Percentiles rank a stretch among this genome's conserved stretches.
phyloP scores from a whole-genome alignment of 176 grass and related monocot species.

The Bothriochloa decipiens region DNA sequence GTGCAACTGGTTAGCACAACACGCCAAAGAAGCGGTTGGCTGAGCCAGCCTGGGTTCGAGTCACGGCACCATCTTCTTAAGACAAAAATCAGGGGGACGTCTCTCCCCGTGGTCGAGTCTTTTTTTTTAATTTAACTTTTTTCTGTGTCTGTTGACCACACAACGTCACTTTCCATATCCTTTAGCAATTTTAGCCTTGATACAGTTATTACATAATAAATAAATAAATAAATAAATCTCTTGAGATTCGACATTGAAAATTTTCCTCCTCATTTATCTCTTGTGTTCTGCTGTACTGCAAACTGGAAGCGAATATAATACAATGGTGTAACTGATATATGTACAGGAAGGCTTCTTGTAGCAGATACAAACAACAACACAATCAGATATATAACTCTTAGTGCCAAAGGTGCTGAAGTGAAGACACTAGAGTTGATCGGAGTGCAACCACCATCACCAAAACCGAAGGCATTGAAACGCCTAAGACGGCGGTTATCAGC shows the following conservation, averaged over 20 bases:
- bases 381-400: slow-evolving; percentile 79
- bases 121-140: too few species aligned
- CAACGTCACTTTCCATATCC: neutral
- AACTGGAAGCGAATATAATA: slow-evolving; percentile 19
- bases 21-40: too few species aligned
- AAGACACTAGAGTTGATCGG: slow-evolving; percentile 77
- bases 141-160: neutral
- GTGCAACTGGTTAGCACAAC: too few species aligned
- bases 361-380: slow-evolving; percentile 96
- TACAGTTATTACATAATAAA: neutral
- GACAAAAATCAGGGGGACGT: too few species aligned
- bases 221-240: neutral
- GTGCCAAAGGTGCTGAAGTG: slow-evolving; percentile 69
- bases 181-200: neutral
- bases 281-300: neutral
- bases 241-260: neutral
- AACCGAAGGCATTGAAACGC: slow-evolving; percentile 75
- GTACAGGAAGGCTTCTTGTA: slow-evolving; percentile 84
- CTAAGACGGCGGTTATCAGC: slow-evolving; percentile 71
- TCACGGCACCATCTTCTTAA: too few species aligned
- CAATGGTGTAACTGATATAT: slow-evolving; percentile 34
- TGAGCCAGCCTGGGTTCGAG: too few species aligned
- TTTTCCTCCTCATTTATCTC: neutral
- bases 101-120: too few species aligned
- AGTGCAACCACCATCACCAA: slow-evolving; percentile 65